A percentile compares a stretch with the other conserved stretches of the same genome.
phyloP scores from a whole-genome alignment of 257 asterid genomes.

The Agastache rugosa region DNA sequence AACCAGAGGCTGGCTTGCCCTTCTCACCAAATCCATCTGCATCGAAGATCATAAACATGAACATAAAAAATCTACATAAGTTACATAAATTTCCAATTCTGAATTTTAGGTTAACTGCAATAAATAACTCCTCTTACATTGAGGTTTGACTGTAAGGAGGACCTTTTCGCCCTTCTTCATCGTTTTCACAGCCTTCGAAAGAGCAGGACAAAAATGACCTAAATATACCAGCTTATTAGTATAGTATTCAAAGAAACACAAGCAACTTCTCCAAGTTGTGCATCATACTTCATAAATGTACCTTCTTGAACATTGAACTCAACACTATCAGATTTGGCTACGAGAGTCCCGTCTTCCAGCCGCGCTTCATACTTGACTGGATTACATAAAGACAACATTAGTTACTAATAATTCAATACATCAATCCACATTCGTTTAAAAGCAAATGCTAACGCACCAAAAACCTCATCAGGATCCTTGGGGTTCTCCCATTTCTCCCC shows the following conservation, averaged over 20 bases:
- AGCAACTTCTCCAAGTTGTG: slow-evolving; percentile 3
- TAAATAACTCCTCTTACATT: slow-evolving; percentile 48
- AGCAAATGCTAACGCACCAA: slow-evolving; percentile 40
- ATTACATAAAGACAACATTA: slow-evolving; percentile 8
- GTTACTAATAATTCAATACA: not conserved
- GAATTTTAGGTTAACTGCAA: not conserved
- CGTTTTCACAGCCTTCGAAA: slow-evolving; percentile 65
- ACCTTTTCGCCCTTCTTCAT: slow-evolving; percentile 78
- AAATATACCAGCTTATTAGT: slow-evolving; percentile 8
- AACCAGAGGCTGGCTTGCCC: slow-evolving; percentile 63
- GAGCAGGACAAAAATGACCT: slow-evolving; percentile 69
- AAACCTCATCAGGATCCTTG: slow-evolving; percentile 68
- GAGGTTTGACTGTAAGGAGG: slow-evolving; percentile 65
- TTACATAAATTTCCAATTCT: not conserved
- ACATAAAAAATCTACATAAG: no score
- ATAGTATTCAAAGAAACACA: not conserved
- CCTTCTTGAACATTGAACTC: slow-evolving; percentile 59
- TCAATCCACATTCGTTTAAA: not conserved
- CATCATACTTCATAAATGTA: not conserved
- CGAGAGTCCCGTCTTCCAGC: slow-evolving; percentile 52
- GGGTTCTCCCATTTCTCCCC: slow-evolving; percentile 81
- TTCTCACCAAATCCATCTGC: slow-evolving; percentile 73
- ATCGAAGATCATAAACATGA: slow-evolving; percentile 4
- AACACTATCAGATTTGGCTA: slow-evolving; percentile 51
- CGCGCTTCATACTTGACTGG: slow-evolving; percentile 63